A percentile compares a stretch with the other conserved stretches of the same genome.
Evolutionary conservation across 2,329 filamentous ascomycete genomes (phyloP).

Genomic region (Curvularia eragrostidis): DNA sequence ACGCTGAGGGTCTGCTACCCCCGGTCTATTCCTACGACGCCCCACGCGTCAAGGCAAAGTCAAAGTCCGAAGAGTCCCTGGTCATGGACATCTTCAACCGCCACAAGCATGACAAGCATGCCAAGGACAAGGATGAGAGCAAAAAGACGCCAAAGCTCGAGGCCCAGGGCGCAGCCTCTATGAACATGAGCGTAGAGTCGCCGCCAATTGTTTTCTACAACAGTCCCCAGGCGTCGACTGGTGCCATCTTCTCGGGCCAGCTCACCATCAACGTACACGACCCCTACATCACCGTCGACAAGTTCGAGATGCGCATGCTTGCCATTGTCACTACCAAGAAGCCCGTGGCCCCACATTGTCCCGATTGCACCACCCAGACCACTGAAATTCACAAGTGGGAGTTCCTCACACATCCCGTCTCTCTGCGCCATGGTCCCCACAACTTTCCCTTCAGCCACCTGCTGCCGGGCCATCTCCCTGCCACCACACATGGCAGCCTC

Average conservation of each 20-base stretch:
- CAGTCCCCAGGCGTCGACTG: constrained; percentile 74
- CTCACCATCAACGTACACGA: constrained; percentile 76
- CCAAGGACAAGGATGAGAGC: constrained; percentile 27
- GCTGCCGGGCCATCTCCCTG: constrained; percentile 83
- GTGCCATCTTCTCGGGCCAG: constrained; percentile 84
- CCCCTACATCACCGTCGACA: constrained; percentile 68
- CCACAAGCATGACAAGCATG: constrained; percentile 40
- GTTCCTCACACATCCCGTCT: constrained; percentile 61
- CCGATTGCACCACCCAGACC: constrained; percentile 73
- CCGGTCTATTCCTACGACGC: constrained; percentile 47
- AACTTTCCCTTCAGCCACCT: constrained; percentile 89
- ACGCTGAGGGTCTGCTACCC: constrained; percentile 38
- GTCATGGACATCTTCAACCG: constrained; percentile 52
- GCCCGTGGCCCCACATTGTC: constrained; percentile 80
- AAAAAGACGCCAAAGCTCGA: constrained; percentile 48
- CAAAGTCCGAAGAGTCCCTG: constrained; percentile 44
- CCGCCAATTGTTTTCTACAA: constrained; percentile 88
- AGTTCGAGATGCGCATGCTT: constrained; percentile 74
- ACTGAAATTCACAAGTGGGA: constrained; percentile 81
- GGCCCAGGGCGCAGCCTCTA: constrained; percentile 55
- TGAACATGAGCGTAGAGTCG: constrained; percentile 76
- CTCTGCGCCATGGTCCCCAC: constrained; percentile 64
- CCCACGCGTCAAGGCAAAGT: constrained; percentile 33
- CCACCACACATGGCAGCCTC: constrained; percentile 76
- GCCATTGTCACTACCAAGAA: constrained; percentile 78